Evolutionary conservation across 805 yeast species (phyloP), one percentile per base, ranked within the genome.

Genomic region (Kregervanrija pseudodelftensis): DNA sequence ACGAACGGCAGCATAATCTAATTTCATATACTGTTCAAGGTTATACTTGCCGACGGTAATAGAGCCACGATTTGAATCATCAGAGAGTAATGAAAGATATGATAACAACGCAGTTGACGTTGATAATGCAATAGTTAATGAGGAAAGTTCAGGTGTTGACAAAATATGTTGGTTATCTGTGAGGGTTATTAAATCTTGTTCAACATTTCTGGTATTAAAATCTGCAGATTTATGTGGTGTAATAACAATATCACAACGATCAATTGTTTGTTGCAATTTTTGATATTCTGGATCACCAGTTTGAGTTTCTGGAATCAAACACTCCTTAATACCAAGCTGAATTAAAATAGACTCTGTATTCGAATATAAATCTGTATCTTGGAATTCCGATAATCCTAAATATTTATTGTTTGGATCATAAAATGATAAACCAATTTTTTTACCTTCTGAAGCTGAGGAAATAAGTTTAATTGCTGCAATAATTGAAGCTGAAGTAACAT

Each of bases 271-370:
- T 16, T 68, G 67, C 44, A 91, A 68, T 59, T 88, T 89, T 39
- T 72, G 69, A 40, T 75, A 64, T 46, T 84, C 91, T 5, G 76
- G 65, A 45, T 78, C 83, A 15, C 49, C 36, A 2, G 50, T 54
- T 10, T 44, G 40, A 4, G 68, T 65, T 11, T 53, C 42, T 11
- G 83, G 82, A 5, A 91, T 55, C 12, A 93, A 59, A 36, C 88
- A 81, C 59, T 93, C 99, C 55, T 84, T 86, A 7, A 89, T 87
- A 15, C 95, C 96, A 33, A 89, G 68, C 61, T 93, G 99, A 53
- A 93, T 83, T 47, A 90, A 63, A 41, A 89, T 71, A 39, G 95
- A 81, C 61, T 93, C 98, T 49, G 91, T 63, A 58, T 90, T 91
- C 1, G 95, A 81, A 54, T 77, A 89, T 9, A 88, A 71, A 40